phyloP scores from a whole-genome alignment of 352 stramenopile genomes.

The Pythium sp. region DNA sequence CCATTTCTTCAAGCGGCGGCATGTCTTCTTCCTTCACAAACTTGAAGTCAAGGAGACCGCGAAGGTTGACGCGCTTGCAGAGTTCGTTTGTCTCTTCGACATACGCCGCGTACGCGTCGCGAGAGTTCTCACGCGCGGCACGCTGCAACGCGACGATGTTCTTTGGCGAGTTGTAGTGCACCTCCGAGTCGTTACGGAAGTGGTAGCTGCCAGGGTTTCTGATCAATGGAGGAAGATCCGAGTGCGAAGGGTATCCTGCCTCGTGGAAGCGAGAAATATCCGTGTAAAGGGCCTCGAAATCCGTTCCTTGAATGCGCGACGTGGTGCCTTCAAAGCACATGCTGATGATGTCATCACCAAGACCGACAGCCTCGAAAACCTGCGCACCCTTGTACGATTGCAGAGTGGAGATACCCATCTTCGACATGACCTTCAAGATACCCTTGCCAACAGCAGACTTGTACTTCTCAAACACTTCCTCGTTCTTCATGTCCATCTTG shows the following conservation, averaged over 20 bases:
- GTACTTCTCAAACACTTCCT: slow-evolving; percentile 68
- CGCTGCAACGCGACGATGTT: slow-evolving; percentile 95
- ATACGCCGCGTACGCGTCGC: slow-evolving; percentile 93
- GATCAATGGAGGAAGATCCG: slow-evolving; percentile 82
- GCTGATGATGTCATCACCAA: slow-evolving; percentile 91
- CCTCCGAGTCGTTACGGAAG: slow-evolving; percentile 92
- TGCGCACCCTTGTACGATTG: slow-evolving; percentile 95
- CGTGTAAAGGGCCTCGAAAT: slow-evolving; percentile 94
- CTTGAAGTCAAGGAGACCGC: slow-evolving; percentile 94
- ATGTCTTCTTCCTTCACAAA: slow-evolving; percentile 88
- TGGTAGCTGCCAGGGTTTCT: slow-evolving; percentile 95
- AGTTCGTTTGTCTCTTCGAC: slow-evolving; percentile 88
- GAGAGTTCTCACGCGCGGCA: slow-evolving; percentile 90
- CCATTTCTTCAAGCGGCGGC: slow-evolving; percentile 90
- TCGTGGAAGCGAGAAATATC: slow-evolving; percentile 93
- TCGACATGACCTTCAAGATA: slow-evolving; percentile 85
- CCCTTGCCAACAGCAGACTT: slow-evolving; percentile 63
- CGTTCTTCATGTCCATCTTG: slow-evolving; percentile 51
- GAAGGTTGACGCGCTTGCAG: slow-evolving; percentile 89
- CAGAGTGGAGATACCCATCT: slow-evolving; percentile 96
- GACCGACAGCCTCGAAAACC: slow-evolving; percentile 95
- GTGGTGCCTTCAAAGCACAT: slow-evolving; percentile 86
- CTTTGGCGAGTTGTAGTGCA: slow-evolving; percentile 95
- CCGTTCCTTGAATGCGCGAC: slow-evolving; percentile 90
- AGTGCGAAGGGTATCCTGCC: slow-evolving; percentile 81